Percentiles rank a stretch among this genome's conserved stretches.
These are phyloP conservation scores for Macrocystidia cucumis DNA, from an alignment of 1,284 basidiomycete genomes.

Conservation along the genomic window DNA sequence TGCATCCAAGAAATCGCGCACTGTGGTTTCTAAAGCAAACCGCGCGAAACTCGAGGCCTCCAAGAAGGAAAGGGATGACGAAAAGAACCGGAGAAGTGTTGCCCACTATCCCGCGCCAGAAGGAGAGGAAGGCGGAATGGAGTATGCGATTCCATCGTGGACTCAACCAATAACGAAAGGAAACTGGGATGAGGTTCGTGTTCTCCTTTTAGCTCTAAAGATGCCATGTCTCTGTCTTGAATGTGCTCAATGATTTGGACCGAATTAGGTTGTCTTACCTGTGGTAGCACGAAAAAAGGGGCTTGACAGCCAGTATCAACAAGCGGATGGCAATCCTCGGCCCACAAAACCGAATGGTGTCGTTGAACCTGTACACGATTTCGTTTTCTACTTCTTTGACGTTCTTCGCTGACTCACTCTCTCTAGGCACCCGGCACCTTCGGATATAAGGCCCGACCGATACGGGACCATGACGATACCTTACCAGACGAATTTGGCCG, in stretches of 20 bases:
- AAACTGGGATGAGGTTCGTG: constrained; percentile 77
- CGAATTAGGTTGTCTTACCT: constrained; percentile 36
- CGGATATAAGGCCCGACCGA: constrained; percentile 59
- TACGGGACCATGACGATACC: constrained; percentile 24
- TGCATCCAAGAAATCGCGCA: constrained; percentile 23
- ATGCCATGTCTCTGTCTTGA: too few relatives aligned
- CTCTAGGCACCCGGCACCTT: constrained; percentile 75
- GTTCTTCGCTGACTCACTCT: constrained; percentile 8
- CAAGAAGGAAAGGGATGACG: constrained; percentile 22
- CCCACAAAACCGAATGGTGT: constrained; percentile 31
- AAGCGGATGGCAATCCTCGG: constrained; percentile 54
- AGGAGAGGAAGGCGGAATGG: constrained; percentile 40
- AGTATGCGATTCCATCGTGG: constrained; percentile 67
- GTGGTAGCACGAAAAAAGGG: constrained; percentile 82
- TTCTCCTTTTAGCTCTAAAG: constrained; percentile 1
- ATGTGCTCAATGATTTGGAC: too few relatives aligned
- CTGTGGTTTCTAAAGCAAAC: constrained; percentile 20
- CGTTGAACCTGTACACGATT: constrained; percentile 37
- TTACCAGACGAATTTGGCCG: constrained; percentile 59
- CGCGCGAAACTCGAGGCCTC: constrained; percentile 22
- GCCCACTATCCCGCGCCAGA: constrained; percentile 56
- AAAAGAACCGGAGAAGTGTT: constrained; percentile 34
- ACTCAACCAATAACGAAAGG: constrained; percentile 60
- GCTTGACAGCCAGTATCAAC: constrained; percentile 57
- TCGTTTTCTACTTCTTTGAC: constrained; percentile 5